Percentiles rank a stretch among this genome's conserved stretches.
Evolutionary conservation across 257 asterid species (phyloP).

Genomic region (Leonotis leonurus): DNA sequence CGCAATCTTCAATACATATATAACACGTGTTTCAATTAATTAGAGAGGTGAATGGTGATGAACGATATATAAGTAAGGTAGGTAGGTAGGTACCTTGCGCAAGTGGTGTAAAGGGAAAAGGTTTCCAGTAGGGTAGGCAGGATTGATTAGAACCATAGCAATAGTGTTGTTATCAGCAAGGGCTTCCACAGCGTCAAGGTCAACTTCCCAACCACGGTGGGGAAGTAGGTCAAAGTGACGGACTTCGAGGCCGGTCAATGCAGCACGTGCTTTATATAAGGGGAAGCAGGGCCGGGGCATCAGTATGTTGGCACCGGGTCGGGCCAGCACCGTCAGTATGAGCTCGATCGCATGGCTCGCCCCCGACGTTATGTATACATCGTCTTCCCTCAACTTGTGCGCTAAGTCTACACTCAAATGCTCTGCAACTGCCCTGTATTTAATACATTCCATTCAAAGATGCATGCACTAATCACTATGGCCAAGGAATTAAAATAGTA

Average conservation of each 20-base stretch:
- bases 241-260: slow-evolving; percentile 38
- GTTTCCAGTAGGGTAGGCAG: slow-evolving; percentile 70
- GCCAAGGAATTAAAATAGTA: too few relatives aligned
- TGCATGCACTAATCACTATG: too few relatives aligned
- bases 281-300: slow-evolving; percentile 65
- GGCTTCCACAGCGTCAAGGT: slow-evolving; percentile 42
- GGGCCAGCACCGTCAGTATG: slow-evolving; percentile 41
- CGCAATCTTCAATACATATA: slow-evolving; percentile 33
- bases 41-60: too few relatives aligned
- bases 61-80: too few relatives aligned
- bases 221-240: slow-evolving; percentile 62
- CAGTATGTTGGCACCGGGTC: slow-evolving; percentile 57
- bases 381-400: slow-evolving; percentile 31
- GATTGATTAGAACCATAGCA: slow-evolving; percentile 59
- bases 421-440: slow-evolving; percentile 53
- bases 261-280: slow-evolving; percentile 44
- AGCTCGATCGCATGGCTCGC: slow-evolving; percentile 65
- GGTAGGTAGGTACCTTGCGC: too few relatives aligned
- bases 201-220: slow-evolving; percentile 58
- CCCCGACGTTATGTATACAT: slow-evolving; percentile 47
- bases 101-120: slow-evolving; percentile 51
- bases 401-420: slow-evolving; percentile 41
- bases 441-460: neutral
- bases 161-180: slow-evolving; percentile 58
- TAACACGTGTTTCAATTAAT: too few relatives aligned